These are phyloP conservation scores for Pythium dissotocum DNA, from an alignment of 352 stramenopile species.

Conservation along the genomic window DNA sequence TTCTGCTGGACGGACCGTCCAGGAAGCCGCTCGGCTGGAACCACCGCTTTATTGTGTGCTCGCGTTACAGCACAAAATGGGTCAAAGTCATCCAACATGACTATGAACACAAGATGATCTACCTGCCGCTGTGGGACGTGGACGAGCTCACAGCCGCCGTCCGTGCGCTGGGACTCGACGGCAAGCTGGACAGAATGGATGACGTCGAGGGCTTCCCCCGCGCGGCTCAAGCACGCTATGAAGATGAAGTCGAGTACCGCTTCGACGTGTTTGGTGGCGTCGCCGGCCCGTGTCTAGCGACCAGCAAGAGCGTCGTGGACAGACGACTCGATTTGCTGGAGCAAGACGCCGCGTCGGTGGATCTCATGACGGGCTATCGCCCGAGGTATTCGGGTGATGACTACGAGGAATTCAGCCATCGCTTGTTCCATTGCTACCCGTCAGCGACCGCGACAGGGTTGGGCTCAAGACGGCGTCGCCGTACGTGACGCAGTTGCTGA, in stretches of 20 bases:
- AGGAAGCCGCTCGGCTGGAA: no score
- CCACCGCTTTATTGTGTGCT: neutral
- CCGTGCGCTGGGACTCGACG: neutral
- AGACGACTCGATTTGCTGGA: neutral
- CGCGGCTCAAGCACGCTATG: neutral
- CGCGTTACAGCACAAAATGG: neutral
- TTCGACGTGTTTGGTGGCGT: conserved; percentile 3
- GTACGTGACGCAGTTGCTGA: conserved; percentile 5
- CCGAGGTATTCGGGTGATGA: neutral
- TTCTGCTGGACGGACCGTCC: neutral
- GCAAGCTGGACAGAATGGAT: neutral
- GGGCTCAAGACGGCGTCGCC: neutral
- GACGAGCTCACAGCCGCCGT: neutral
- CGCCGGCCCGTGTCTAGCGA: neutral
- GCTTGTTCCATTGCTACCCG: neutral
- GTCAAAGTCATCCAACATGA: neutral
- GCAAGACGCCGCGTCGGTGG: neutral
- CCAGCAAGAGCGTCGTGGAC: neutral
- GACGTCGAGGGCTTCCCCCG: neutral
- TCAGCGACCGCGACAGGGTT: neutral
- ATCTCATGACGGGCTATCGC: neutral
- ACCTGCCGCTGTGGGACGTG: neutral
- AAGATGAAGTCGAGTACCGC: neutral
- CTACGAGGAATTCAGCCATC: no score
- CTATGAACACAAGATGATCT: neutral